phyloP scores from a whole-genome alignment of 2,329 filamentous ascomycete species.

The Aureobasidium sp. region DNA sequence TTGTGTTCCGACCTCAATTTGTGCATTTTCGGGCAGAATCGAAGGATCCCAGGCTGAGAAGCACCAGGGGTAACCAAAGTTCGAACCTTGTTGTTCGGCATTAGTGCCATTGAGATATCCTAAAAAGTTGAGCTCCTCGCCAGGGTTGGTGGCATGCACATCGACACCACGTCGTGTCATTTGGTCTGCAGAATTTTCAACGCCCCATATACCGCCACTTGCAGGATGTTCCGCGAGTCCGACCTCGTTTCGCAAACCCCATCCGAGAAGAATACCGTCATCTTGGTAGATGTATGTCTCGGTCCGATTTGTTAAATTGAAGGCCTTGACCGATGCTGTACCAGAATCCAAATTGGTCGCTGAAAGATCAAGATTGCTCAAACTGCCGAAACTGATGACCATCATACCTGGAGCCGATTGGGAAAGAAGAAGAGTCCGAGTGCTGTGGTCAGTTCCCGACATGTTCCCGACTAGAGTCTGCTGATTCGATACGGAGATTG shows the following conservation, averaged over 20 bases:
- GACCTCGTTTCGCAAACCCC: conserved; percentile 67
- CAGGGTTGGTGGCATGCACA: conserved; percentile 62
- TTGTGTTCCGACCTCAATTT: conserved; percentile 41
- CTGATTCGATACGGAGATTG: conserved; percentile 19
- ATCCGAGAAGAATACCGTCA: conserved; percentile 48
- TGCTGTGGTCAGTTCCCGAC: conserved; percentile 54
- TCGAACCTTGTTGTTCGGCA: conserved; percentile 39
- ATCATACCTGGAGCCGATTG: conserved; percentile 49
- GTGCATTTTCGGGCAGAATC: conserved; percentile 41
- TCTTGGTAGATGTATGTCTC: conserved; percentile 43
- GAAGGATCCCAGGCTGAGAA: conserved; percentile 57
- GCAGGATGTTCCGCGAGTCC: conserved; percentile 58
- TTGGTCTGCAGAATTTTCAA: conserved; percentile 66
- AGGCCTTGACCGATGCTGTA: conserved; percentile 61
- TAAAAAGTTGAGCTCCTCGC: conserved; percentile 67
- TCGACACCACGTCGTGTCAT: conserved; percentile 46
- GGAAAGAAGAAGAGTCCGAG: conserved; percentile 60
- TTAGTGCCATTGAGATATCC: conserved; percentile 52
- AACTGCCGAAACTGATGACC: conserved; percentile 59
- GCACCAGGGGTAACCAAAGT: conserved; percentile 67
- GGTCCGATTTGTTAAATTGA: conserved; percentile 41
- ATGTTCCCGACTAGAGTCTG: conserved; percentile 53
- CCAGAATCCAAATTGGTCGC: conserved; percentile 49
- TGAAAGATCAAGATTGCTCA: conserved; percentile 53
- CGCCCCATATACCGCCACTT: conserved; percentile 46